Base-by-base conservation (phyloP, 495 filamentous ascomycete genomes). In the Penicillium daleae region DNA sequence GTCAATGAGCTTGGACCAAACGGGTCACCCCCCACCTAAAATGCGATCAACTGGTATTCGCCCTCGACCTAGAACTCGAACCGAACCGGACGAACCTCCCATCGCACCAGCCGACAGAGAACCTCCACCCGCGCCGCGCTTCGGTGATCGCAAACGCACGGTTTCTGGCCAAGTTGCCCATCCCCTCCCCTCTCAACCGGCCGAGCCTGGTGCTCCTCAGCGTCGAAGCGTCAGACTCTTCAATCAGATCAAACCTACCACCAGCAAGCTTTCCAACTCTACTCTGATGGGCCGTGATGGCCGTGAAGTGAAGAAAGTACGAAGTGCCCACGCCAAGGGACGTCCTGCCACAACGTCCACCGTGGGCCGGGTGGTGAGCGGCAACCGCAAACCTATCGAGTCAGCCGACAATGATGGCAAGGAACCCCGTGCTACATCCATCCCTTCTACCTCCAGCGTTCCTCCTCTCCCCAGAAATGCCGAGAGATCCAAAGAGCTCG, bases 361-460 rank as follows among this genome's bases (percentile, higher is more conserved):
- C 57, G 88, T 94, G 24, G 90, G 91, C 19, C 85, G 93, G 59
- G 90, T 92, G 54, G 91, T 97, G 33, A 97, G 93, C 67, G 93
- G 93, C 24, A 96, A 93, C 67, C 74, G 80, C 40, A 81, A 76
- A 69, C 86, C 85, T 1, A 64, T 87, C 21, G 89, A 91, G 51
- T 77, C 82, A 29, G 86, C 88, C 76, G 91, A 93, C 60, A 66
- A 85, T 52, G 88, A 92, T 64, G 81, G 70, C 68, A 91, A 83
- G 68, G 85, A 85, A 75, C 76, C 68, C 54, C 79, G 70, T 57
- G 52, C 68, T 12, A 62, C 54, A 40, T 66, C 67, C 15, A 51
- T 65, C 21, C 69, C 72, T 19, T 66, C 71, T 46, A 71, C 69
- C 57, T 60, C 69, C 17, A 53, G 56, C 24, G 66, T 71, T 35